Base-by-base conservation (phyloP, 441 rosid genomes). In the Erysimum pusillum region DNA sequence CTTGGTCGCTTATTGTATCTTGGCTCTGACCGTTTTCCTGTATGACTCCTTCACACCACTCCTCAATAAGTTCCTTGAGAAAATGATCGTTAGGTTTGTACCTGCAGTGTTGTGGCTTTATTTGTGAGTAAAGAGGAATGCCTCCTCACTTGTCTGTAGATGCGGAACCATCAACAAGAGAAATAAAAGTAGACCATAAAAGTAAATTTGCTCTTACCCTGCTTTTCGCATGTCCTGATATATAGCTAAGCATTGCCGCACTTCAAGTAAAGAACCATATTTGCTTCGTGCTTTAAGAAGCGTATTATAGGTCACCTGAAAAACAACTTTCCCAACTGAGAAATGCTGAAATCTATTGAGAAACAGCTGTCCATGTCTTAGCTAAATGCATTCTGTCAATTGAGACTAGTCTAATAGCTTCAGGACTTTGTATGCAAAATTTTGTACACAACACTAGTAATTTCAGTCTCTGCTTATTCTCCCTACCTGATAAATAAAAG, bases 41-140 rank as follows among this genome's bases (percentile, higher is more conserved):
- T 77, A 93, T 82, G 66, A 91, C 95, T 74, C 95, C 98, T 89
- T 95, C 97, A 54, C 97, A 91, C 99, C 98, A 93, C 74, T 96
- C 98, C 83, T 93, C 98, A 38, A 93, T 91, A 76, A 91, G 88
- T 76, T 80, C 90, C 87, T 88, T 87, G 63, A 96, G 98, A 84
- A 83, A 93, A 77, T 80, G 80, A 80, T 96, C 97, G 68, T 88
- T 93, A 67, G 97, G 79, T 71, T 84, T 81, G 82, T 90, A 90
- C 85, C 99, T 95, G 90, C 77, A 77, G 66, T 71, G 67, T 77
- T 58, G 54, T 57, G 66, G 58, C 32, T 49, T 69, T 68, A 61
- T 53, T 63, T 67, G 69, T 73, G 57, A 78, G 74, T 15, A 53
- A 18, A 53, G 28, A 25, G 53, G 60, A 58, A 62, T 70, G 54